A percentile compares a stretch with the other conserved stretches of the same genome.
These are phyloP conservation scores for Helianthus tuberosus DNA, from an alignment of 129 eudicot species.

Conservation along the genomic window DNA sequence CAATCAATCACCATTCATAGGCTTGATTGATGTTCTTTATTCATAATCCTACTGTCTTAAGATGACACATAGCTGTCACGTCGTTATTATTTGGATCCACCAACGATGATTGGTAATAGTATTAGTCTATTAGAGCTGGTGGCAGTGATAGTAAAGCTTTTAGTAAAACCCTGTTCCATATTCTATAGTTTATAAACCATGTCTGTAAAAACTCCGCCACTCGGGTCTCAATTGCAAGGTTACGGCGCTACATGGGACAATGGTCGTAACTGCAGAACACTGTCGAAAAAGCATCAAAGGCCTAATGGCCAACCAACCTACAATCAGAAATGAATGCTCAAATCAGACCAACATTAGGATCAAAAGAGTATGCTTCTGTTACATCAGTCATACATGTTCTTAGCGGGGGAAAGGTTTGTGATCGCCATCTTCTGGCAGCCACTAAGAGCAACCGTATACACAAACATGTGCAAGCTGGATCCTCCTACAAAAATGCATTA, in stretches of 20 bases:
- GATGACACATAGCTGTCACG: background rate
- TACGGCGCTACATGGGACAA: constrained; percentile 23
- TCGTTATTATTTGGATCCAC: background rate
- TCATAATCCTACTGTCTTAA: background rate
- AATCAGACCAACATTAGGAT: constrained; percentile 36
- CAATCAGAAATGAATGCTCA: constrained; percentile 43
- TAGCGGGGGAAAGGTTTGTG: constrained; percentile 12
- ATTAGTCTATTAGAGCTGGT: background rate
- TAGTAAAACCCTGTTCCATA: constrained; percentile 7
- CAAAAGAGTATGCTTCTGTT: constrained; percentile 27
- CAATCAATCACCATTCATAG: background rate
- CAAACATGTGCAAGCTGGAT: constrained; percentile 33
- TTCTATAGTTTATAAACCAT: constrained; percentile 19
- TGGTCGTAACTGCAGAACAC: constrained; percentile 26
- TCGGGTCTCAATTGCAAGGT: constrained; percentile 7
- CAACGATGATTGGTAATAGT: background rate
- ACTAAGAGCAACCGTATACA: constrained; percentile 27
- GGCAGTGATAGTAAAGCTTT: constrained; percentile 18
- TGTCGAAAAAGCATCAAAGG: constrained; percentile 32
- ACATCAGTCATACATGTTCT: constrained; percentile 19
- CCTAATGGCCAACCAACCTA: constrained; percentile 39
- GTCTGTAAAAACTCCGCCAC: constrained; percentile 1
- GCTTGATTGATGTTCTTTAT: background rate
- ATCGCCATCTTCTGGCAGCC: constrained; percentile 36
- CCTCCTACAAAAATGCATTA: constrained; percentile 42